A percentile compares a stretch with the other conserved stretches of the same genome.
Conservation (phyloP, 2,329 filamentous ascomycete species). For the Leptographium lundbergii region DNA sequence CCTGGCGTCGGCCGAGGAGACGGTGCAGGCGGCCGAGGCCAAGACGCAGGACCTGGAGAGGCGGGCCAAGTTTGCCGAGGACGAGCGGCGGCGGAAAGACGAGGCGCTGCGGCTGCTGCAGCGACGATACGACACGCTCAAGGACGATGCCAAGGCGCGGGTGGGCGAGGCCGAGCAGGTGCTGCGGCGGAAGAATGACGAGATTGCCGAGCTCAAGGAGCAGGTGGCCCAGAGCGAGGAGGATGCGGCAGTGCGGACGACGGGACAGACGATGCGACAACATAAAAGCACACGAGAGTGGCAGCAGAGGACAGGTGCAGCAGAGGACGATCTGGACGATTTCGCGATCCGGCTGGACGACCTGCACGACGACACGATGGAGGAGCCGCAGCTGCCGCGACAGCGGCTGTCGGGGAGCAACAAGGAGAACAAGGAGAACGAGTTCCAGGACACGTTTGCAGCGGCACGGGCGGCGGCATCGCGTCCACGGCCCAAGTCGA, state of each 20-base stretch:
- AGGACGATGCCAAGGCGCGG: conserved; percentile 37
- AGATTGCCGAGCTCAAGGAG: conserved; percentile 42
- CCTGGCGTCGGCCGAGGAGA: conserved; percentile 14
- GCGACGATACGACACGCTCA: conserved; percentile 35
- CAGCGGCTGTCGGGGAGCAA: conserved; percentile 1
- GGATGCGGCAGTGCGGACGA: neutral
- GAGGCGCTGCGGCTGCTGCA: conserved; percentile 38
- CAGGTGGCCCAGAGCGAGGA: neutral
- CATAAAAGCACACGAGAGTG: conserved; percentile 1
- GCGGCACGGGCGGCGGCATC: neutral
- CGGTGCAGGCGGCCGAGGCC: conserved; percentile 14
- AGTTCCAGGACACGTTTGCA: neutral
- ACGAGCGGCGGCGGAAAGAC: conserved; percentile 26
- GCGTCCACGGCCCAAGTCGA: neutral
- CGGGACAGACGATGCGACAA: neutral
- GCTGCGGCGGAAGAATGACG: conserved; percentile 41
- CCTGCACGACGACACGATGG: neutral
- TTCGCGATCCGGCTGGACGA: conserved; percentile 5
- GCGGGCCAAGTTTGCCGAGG: conserved; percentile 19
- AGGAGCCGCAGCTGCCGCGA: conserved; percentile 5
- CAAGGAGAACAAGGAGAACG: neutral
- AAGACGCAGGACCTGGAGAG: conserved; percentile 18
- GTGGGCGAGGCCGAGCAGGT: conserved; percentile 44
- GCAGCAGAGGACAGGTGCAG: neutral
- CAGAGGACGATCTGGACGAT: conserved; percentile 3